Base-by-base conservation (phyloP, 108 stramenopile genomes). In the Conticribra weissflogii region DNA sequence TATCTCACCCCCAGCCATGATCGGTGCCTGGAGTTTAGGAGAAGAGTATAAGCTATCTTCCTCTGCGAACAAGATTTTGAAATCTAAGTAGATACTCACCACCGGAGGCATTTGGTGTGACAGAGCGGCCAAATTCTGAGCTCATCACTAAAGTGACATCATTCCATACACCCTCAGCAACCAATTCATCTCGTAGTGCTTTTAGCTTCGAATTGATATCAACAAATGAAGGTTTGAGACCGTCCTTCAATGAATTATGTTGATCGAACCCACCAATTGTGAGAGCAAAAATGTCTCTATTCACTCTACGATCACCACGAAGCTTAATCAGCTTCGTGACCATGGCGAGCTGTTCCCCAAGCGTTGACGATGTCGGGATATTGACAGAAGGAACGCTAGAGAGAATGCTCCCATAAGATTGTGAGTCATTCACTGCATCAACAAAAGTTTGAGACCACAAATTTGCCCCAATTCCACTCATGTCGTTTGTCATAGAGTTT, bases 101-200 rank as follows among this genome's bases (percentile, higher is more conserved):
- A 9, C 36, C 48, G 7, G 63, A 59, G 2, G 57, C 21, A 58
- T 86, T 85, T 23, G 70, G 64, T 32, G 76, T 82, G 27, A 83
- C 58, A 3, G 85, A 81, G 24, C 85, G 52, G 12, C 63, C 88
- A 60, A 89, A 88, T 34, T 92, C 91, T 19, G 81, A 80, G 16
- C 81, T 63, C 15, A 79, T 51, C 9, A 88, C 81, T 12, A 88
- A 33, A 7, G 75, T 78, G 22, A 87, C 79, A 36, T 83, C 24
- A 32, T 88, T 65, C 86, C 85, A 89, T 1, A 82, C 18, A 21
- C 69, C 72, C 22, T 68, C 46, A 27, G 25, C 47, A 23, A 77
- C 74, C 27, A 83, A 36, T 70, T 83, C 81, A 12, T 54, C 54
- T 5, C 54, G 63, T 52, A 92, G 86, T 17, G 27, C 33, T 19